A percentile compares a stretch with the other conserved stretches of the same genome.
phyloP scores from a whole-genome alignment of 2,329 filamentous ascomycete genomes.

The Aspergillus brasiliensis region DNA sequence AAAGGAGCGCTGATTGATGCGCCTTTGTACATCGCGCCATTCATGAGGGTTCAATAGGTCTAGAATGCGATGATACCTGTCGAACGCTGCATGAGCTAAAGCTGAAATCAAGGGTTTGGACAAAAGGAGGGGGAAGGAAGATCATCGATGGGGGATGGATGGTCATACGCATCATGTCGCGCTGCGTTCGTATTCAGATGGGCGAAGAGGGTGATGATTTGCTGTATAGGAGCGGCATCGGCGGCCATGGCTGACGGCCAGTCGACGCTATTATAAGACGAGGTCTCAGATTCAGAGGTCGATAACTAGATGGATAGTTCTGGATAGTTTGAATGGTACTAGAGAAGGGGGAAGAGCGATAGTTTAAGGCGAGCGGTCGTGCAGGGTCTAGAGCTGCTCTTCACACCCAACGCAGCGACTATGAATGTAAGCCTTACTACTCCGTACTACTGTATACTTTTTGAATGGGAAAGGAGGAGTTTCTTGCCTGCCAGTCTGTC shows the following conservation, averaged over 20 bases:
- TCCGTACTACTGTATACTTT: too few species aligned
- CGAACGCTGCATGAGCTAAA: neutral
- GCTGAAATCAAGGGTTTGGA: neutral
- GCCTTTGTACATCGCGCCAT: conserved; percentile 33
- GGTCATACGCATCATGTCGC: conserved; percentile 25
- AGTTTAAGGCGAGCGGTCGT: neutral
- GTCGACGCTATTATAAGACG: neutral
- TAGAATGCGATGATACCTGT: conserved; percentile 33
- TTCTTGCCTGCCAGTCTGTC: too few species aligned
- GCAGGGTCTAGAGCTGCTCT: neutral
- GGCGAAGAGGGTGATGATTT: conserved; percentile 25
- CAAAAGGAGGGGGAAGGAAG: neutral
- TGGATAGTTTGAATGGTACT: too few species aligned
- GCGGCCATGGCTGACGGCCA: neutral
- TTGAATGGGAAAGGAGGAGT: too few species aligned
- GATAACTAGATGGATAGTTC: neutral
- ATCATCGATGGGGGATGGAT: neutral
- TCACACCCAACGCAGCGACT: too few species aligned
- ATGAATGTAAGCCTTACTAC: too few species aligned
- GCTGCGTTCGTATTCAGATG: conserved; percentile 21
- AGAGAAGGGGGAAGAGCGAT: neutral
- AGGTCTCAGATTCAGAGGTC: neutral
- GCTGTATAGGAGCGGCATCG: conserved; percentile 1
- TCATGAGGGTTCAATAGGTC: conserved; percentile 30
- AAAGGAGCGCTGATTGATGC: conserved; percentile 25